Conservation (phyloP, 2,329 filamentous ascomycete genomes). For the Lasiodiplodia hormozganensis region DNA sequence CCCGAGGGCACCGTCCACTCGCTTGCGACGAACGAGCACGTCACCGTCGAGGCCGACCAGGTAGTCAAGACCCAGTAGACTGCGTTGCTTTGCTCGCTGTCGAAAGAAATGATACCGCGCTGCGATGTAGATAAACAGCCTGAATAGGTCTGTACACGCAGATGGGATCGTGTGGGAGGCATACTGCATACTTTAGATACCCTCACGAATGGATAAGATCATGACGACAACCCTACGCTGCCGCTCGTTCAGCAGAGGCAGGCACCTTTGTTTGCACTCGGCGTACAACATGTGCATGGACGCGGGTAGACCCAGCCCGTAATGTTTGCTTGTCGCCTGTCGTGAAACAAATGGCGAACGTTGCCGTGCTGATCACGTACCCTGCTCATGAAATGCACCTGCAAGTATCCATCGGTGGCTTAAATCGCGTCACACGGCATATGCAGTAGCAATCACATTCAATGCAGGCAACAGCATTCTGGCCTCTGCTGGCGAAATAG, state of each 20-base stretch:
- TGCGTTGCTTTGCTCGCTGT: conserved; percentile 40
- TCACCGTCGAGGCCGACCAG: conserved; percentile 80
- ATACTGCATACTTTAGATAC: conserved; percentile 27
- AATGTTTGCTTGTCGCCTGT: neutral
- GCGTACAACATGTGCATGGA: neutral
- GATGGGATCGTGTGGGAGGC: conserved; percentile 28
- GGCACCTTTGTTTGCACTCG: neutral
- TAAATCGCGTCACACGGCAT: neutral
- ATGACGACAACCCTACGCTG: conserved; percentile 3
- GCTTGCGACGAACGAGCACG: conserved; percentile 71
- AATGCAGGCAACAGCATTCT: neutral
- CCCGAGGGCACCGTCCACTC: conserved; percentile 70
- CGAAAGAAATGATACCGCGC: neutral
- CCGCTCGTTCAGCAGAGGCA: neutral
- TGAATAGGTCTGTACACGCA: conserved; percentile 6
- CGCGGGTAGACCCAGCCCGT: neutral
- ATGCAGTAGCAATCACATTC: neutral
- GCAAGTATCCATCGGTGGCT: neutral
- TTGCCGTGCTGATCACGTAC: neutral
- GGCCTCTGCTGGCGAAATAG: neutral
- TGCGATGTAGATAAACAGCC: conserved; percentile 23
- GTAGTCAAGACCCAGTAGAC: conserved; percentile 74
- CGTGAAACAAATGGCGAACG: neutral
- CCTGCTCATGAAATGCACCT: neutral
- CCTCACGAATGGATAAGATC: conserved; percentile 27